Base-by-base conservation (phyloP, 805 yeast species). In the Candida golubevii region DNA sequence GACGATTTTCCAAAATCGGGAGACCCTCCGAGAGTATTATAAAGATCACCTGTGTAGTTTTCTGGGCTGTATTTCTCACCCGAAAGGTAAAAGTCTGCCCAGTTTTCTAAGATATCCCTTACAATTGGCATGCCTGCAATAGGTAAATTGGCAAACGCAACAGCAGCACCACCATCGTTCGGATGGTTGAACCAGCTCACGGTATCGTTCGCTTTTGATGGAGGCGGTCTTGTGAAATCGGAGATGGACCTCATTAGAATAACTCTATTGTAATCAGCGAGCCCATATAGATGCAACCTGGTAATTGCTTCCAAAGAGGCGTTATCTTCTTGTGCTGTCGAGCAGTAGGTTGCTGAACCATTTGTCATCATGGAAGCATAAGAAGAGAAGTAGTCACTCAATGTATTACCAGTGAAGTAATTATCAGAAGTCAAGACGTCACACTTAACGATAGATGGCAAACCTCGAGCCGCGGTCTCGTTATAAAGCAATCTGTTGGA, bases 291-390 rank as follows among this genome's bases (percentile, higher is more conserved):
- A 48, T 76, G 77, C 56, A 75, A 71, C 66, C 87, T 74, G 38
- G 78, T 53, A 45, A 81, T 61, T 8, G 79, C 78, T 59, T 80
- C 85, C 56, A 81, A 71, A 12, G 82, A 67, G 13, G 86, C 86
- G 57, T 79, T 77, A 58, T 82, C 87, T 61, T 82, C 87, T 61
- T 80, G 85, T 43, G 82, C 83, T 36, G 84, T 74, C 35, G 80
- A 58, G 60, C 84, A 78, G 67, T 79, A 81, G 11, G 62, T 63
- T 26, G 78, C 84, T 33, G 81, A 70, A 43, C 80, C 81, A 55
- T 82, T 81, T 51, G 85, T 75, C 58, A 80, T 60, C 49, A 79
- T 51, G 12, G 53, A 48, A 31, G 83, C 70, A 56, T 66, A 75
- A 59, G 69, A 68, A 26, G 71, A 59, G 57, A 79, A 77, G 53